These are phyloP conservation scores for Backusella tarrabulga DNA, from an alignment of 192 early-diverging fungal species.

Conservation along the genomic window DNA sequence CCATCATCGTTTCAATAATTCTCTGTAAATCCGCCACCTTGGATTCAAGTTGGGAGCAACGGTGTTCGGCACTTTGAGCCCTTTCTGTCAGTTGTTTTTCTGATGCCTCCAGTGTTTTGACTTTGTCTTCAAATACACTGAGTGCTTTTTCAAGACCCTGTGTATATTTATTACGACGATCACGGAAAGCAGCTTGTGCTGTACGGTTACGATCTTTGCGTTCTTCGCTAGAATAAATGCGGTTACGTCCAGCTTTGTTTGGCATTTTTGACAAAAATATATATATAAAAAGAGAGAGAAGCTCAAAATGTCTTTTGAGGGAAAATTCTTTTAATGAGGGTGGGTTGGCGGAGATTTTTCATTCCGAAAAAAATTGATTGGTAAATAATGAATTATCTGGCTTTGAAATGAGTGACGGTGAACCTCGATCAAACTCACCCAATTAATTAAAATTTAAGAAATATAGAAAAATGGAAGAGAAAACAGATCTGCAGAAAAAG, in stretches of 20 bases:
- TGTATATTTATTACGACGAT: slow-evolving; percentile 4
- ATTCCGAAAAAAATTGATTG: no score
- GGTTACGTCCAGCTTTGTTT: neutral
- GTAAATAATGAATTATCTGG: no score
- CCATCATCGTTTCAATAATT: neutral
- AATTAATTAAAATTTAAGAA: no score
- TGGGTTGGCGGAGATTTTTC: no score
- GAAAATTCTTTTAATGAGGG: no score
- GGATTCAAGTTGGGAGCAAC: neutral
- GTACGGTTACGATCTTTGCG: slow-evolving; percentile 11
- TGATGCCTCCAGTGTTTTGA: neutral
- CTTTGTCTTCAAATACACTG: neutral
- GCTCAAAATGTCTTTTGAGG: neutral
- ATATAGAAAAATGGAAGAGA: no score
- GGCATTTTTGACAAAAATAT: neutral
- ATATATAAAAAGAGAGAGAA: neutral
- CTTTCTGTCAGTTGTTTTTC: neutral
- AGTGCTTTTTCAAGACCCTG: neutral
- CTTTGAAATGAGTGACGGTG: no score
- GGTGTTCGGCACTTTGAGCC: neutral
- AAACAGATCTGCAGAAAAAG: no score
- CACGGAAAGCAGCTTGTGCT: slow-evolving; percentile 16
- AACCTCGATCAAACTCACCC: no score
- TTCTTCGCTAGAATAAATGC: slow-evolving; percentile 8
- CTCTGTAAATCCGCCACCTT: slow-evolving; percentile 4